Conservation (phyloP, 1,139 yeast genomes). For the Pichia sp. region DNA sequence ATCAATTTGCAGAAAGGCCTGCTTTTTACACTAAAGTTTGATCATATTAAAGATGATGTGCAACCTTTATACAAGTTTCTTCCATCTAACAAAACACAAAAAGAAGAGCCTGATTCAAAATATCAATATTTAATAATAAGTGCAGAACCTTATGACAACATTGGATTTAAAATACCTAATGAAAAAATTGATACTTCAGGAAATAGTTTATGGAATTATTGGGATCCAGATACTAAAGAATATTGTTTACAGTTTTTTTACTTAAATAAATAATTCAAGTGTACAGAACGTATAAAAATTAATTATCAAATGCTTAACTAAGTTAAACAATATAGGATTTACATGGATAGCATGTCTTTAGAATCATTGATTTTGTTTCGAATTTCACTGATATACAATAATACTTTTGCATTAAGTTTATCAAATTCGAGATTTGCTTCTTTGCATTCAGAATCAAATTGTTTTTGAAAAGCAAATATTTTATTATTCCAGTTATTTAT, state of each 20-base stretch:
- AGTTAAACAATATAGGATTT: not conserved
- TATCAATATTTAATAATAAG: constrained; percentile 67
- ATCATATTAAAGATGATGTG: constrained; percentile 39
- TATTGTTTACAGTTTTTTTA: constrained; percentile 65
- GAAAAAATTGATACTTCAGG: constrained; percentile 45
- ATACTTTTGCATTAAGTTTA: constrained; percentile 48
- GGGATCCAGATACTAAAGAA: constrained; percentile 63
- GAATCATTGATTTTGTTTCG: constrained; percentile 32
- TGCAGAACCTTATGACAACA: constrained; percentile 80
- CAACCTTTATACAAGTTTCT: constrained; percentile 63
- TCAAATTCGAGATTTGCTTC: constrained; percentile 50
- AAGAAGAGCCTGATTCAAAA: constrained; percentile 39
- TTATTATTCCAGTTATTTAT: constrained; percentile 43
- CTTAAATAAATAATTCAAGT: constrained; percentile 9
- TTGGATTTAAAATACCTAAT: constrained; percentile 64
- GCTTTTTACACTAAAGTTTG: constrained; percentile 50
- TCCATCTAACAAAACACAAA: constrained; percentile 65
- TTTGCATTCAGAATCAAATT: constrained; percentile 49
- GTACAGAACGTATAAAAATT: no score
- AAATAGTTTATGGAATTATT: constrained; percentile 58
- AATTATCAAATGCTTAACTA: no score
- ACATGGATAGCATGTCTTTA: constrained; percentile 6
- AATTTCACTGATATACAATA: constrained; percentile 44
- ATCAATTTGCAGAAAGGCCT: constrained; percentile 54
- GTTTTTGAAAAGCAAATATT: constrained; percentile 38